Conservation (phyloP, 805 yeast genomes). For the Starmerella bombicola region DNA sequence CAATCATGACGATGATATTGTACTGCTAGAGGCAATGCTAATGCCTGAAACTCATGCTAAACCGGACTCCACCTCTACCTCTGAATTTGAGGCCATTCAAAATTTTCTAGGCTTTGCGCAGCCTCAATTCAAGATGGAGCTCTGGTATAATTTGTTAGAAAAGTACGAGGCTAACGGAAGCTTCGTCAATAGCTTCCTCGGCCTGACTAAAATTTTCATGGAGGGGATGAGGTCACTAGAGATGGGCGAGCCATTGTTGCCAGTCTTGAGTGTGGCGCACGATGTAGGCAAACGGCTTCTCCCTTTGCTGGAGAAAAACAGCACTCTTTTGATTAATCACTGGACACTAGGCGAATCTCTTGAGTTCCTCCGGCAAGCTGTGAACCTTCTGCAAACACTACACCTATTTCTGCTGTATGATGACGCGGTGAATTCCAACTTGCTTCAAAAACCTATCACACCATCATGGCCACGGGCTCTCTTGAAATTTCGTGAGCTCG, state of each 20-base stretch:
- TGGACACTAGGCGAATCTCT: constrained; percentile 9
- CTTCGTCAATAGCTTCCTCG: constrained; percentile 40
- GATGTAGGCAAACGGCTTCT: constrained; percentile 33
- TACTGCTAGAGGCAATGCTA: constrained; percentile 28
- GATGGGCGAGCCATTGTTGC: constrained; percentile 31
- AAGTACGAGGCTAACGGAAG: constrained; percentile 36
- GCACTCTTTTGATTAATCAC: constrained; percentile 8
- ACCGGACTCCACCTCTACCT: constrained; percentile 12
- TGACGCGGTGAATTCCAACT: constrained; percentile 27
- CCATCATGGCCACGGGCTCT: constrained; percentile 27
- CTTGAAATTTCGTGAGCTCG: constrained; percentile 25
- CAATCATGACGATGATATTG: constrained; percentile 11
- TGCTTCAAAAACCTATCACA: constrained; percentile 25
- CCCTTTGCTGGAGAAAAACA: constrained; percentile 19
- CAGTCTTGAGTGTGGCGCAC: constrained; percentile 43
- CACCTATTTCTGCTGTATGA: constrained; percentile 30
- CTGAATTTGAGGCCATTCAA: constrained; percentile 41
- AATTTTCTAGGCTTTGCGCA: constrained; percentile 52
- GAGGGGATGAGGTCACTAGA: constrained; percentile 34
- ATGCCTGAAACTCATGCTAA: constrained; percentile 24
- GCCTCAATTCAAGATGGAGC: constrained; percentile 49
- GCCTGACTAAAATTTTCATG: constrained; percentile 33
- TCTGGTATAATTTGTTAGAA: constrained; percentile 64
- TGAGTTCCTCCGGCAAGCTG: constrained; percentile 15
- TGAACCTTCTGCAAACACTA: constrained; percentile 27